Evolutionary conservation across 2,329 filamentous ascomycete genomes (phyloP), one percentile per base, ranked within the genome.

Genomic region (Colletotrichum spaethianum): DNA sequence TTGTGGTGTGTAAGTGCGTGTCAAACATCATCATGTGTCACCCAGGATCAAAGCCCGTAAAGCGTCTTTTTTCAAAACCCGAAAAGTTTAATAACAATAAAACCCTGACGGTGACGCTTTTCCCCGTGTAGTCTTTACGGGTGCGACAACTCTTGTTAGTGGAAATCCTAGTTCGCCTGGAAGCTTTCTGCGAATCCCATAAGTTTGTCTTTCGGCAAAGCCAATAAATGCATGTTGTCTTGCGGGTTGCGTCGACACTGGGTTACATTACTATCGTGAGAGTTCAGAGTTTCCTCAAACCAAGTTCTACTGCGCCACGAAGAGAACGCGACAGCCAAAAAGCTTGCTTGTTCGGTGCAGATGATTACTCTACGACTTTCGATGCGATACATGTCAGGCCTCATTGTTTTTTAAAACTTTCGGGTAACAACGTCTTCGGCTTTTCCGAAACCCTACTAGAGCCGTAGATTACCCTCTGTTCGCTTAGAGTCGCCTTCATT

Each of bases 1-100:
- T n/a, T 44, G 33, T 12, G 53, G 62, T 57, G 63, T 56, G 56
- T 57, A 63, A 56, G 56, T 64, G 50, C 26, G 62, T 67, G 52
- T 69, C 42, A 63, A 69, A 72, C 65, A 72, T 69, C 59, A 28
- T 72, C 65, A 72, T 72, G 69, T 72, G 69, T 69, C 69, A 69
- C 38, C 52, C 62, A 55, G n/a, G 59, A 63, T 72, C 69, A 72
- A 72, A 69, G 65, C 65, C 69, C 69, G 65, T 14, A 38, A 72
- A 69, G 65, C 59, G 59, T 72, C n/a, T n/a, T 69, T 62, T 56
- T 67, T 64, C 69, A 72, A 72, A 72, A 16, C 40, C 69, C 69
- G 69, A 64, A 69, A 72, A 72, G 64, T 57, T 68, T 68, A 72
- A 72, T 11, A 33, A 53, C 14, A 53, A 20, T 12, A 42, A 4